Evolutionary conservation across 2,329 filamentous ascomycete species (phyloP).

Genomic region (Fusarium virguliforme): DNA sequence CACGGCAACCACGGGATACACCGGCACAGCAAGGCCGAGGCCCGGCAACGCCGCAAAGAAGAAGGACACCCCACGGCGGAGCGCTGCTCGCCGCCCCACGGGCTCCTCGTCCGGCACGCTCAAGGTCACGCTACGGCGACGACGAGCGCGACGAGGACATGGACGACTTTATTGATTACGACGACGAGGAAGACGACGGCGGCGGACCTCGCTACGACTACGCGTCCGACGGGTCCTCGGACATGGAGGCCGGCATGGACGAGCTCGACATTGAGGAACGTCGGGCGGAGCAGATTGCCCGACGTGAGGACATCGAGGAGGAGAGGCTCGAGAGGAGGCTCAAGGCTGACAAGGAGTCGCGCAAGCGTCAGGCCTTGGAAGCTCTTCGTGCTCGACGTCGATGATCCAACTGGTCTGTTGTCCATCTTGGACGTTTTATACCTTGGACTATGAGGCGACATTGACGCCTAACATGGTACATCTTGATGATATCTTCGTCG

Average conservation of each 20-base stretch:
- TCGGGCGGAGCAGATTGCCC: constrained; percentile 73
- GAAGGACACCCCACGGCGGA: constrained; percentile 58
- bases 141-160: constrained; percentile 76
- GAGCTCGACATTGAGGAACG: constrained; percentile 83
- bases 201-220: constrained; percentile 67
- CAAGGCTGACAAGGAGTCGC: constrained; percentile 75
- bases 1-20: constrained; percentile 75
- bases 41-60: constrained; percentile 57
- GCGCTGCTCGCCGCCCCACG: constrained; percentile 58
- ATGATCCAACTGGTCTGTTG: constrained; percentile 29
- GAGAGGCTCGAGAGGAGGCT: constrained; percentile 73
- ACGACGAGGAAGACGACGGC: constrained; percentile 69
- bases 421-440: neutral
- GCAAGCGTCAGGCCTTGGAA: constrained; percentile 62
- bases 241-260: constrained; percentile 84
- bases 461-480: neutral
- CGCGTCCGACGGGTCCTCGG: constrained; percentile 77
- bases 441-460: neutral
- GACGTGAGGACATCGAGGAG: constrained; percentile 77
- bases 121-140: constrained; percentile 64
- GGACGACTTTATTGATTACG: constrained; percentile 75
- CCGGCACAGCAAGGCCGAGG: constrained; percentile 75
- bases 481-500: neutral
- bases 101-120: constrained; percentile 49
- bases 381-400: constrained; percentile 54